These are phyloP conservation scores for Cyberlindnera samutprakarnensis DNA, from an alignment of 805 yeast genomes.

Conservation along the genomic window DNA sequence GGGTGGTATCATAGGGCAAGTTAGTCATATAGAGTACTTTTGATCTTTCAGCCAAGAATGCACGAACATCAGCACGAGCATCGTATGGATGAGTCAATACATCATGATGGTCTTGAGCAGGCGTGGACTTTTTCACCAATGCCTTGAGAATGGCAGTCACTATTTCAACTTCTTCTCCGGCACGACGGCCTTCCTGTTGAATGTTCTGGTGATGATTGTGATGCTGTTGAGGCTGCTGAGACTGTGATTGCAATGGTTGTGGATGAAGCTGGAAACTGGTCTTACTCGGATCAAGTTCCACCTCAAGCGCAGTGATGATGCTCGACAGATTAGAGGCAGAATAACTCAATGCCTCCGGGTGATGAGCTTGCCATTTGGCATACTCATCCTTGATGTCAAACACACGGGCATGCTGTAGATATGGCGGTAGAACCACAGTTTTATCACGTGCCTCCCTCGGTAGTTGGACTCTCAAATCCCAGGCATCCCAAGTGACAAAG, in stretches of 20 bases:
- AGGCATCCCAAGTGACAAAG: constrained; percentile 58
- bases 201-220: too few relatives aligned
- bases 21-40: constrained; percentile 75
- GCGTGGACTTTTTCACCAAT: constrained; percentile 40
- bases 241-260: constrained; percentile 10
- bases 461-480: constrained; percentile 70
- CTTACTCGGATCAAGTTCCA: constrained; percentile 9
- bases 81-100: constrained; percentile 73
- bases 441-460: constrained; percentile 79
- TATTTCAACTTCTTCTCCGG: constrained; percentile 39
- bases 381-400: constrained; percentile 75
- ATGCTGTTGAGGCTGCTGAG: neutral
- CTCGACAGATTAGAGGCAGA: constrained; percentile 22
- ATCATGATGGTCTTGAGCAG: constrained; percentile 39
- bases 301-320: constrained; percentile 24
- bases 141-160: constrained; percentile 37
- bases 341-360: constrained; percentile 38
- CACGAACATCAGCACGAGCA: constrained; percentile 60
- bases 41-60: constrained; percentile 64
- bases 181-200: constrained; percentile 28
- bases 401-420: constrained; percentile 65
- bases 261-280: constrained; percentile 12
- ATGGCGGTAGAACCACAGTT: constrained; percentile 61
- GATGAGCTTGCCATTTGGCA: constrained; percentile 59
- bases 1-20: constrained; percentile 80